Conservation (phyloP, 176 grass and related monocot genomes). For the Puya raimondii region DNA sequence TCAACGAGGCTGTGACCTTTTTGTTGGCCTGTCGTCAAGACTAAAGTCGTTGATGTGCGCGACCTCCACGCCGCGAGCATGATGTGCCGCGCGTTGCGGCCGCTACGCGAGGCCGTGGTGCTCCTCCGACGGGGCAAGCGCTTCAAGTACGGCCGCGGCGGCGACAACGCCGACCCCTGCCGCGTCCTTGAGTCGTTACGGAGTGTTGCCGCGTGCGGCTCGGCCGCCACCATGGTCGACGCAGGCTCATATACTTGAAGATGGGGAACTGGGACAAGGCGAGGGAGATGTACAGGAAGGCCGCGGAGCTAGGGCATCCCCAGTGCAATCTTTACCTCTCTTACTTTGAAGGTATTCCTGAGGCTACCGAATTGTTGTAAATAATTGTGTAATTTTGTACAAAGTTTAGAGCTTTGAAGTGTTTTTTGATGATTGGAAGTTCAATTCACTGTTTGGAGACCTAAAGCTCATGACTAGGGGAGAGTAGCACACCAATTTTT, state of each 20-base stretch:
- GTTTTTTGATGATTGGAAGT: no score
- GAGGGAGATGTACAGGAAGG: slow-evolving; percentile 34
- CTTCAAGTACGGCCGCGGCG: slow-evolving; percentile 30
- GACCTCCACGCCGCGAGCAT: slow-evolving; percentile 46
- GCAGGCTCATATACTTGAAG: slow-evolving; percentile 66
- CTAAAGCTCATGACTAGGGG: no score
- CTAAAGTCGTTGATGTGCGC: no score
- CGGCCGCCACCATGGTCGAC: slow-evolving; percentile 58
- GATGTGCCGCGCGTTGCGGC: slow-evolving; percentile 48
- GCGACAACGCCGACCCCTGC: slow-evolving; percentile 14
- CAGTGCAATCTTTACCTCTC: slow-evolving; percentile 76
- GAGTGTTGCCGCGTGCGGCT: slow-evolving; percentile 43
- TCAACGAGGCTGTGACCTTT: no score
- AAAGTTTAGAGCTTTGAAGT: no score
- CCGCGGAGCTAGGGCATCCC: slow-evolving; percentile 46
- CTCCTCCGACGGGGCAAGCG: slow-evolving; percentile 40
- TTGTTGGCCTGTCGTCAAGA: no score
- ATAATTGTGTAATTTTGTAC: no score
- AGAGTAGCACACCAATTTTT: no score
- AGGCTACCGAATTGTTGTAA: no score
- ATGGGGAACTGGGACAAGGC: slow-evolving; percentile 38
- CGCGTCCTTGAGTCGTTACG: slow-evolving; percentile 41
- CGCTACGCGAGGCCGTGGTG: slow-evolving; percentile 54
- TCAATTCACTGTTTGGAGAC: no score
- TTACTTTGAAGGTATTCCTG: no score